phyloP scores from a whole-genome alignment of 148 eudicot species.

The Suaeda aralocaspica region DNA sequence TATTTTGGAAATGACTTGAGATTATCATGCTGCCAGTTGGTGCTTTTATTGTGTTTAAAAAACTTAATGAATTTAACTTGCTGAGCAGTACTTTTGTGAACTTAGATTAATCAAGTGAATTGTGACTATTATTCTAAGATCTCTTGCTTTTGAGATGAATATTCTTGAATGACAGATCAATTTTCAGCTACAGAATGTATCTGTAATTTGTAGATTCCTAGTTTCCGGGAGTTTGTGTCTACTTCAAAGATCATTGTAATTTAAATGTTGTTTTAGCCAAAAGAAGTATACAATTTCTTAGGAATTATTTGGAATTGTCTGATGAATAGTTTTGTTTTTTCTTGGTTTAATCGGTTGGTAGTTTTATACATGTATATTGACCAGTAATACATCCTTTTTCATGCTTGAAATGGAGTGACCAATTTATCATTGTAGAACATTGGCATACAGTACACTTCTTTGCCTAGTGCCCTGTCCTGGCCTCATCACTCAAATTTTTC shows the following conservation, averaged over 20 bases:
- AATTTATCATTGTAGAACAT: neutral
- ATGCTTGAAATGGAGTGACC: neutral
- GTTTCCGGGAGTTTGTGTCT: neutral
- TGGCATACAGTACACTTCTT: neutral
- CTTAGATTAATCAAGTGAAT: neutral
- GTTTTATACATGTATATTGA: neutral
- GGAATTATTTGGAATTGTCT: no score
- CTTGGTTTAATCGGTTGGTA: neutral
- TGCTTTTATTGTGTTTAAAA: neutral
- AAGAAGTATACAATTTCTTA: neutral
- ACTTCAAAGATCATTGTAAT: neutral
- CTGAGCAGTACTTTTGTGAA: neutral
- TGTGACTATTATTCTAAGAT: neutral
- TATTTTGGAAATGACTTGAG: neutral
- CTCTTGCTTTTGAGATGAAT: neutral
- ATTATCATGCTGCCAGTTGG: neutral
- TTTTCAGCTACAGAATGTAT: neutral
- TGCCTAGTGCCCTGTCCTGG: neutral
- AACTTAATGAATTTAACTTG: neutral
- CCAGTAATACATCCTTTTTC: neutral
- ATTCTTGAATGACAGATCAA: neutral
- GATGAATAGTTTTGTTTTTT: neutral
- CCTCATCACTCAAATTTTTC: neutral
- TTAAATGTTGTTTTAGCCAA: no score
- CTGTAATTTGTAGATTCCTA: neutral